Conservation (phyloP, 306 rosid genomes). For the Begonia masoniana region DNA sequence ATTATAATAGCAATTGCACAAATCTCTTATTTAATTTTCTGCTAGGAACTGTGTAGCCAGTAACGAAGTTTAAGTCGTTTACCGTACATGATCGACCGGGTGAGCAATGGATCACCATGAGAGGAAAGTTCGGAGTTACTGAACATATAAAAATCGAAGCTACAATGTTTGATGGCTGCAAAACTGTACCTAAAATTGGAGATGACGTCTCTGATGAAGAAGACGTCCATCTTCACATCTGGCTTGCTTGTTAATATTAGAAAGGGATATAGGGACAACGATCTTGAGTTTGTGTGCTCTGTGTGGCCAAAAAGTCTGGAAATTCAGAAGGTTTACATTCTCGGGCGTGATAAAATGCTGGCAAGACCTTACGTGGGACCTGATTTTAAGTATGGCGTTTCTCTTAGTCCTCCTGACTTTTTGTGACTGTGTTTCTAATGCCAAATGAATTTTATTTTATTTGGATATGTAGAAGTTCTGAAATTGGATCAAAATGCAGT, state of each 20-base stretch:
- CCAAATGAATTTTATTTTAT: background rate
- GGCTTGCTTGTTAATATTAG: slow-evolving; percentile 65
- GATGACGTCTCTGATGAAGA: slow-evolving; percentile 42
- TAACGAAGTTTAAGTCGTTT: slow-evolving; percentile 41
- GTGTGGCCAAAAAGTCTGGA: slow-evolving; percentile 60
- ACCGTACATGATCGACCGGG: slow-evolving; percentile 55
- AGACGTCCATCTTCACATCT: slow-evolving; percentile 38
- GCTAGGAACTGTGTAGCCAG: slow-evolving; percentile 32
- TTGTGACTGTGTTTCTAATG: background rate
- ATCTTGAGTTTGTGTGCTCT: slow-evolving; percentile 61
- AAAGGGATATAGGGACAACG: slow-evolving; percentile 29
- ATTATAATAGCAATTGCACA: background rate
- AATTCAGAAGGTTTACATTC: slow-evolving; percentile 49
- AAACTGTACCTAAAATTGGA: slow-evolving; percentile 31
- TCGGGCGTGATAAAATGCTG: slow-evolving; percentile 20
- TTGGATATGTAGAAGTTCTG: background rate
- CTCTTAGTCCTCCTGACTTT: background rate
- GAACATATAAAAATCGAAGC: slow-evolving; percentile 66
- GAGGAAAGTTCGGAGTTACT: slow-evolving; percentile 34
- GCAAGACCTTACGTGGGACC: slow-evolving; percentile 57
- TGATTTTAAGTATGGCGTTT: slow-evolving; percentile 41
- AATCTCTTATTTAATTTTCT: background rate
- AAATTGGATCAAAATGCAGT: background rate
- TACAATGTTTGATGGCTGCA: slow-evolving; percentile 71
- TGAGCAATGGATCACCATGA: slow-evolving; percentile 54